Base-by-base conservation (phyloP, 768 basidiomycete genomes). In the Rhodotorula taiwanensis region DNA sequence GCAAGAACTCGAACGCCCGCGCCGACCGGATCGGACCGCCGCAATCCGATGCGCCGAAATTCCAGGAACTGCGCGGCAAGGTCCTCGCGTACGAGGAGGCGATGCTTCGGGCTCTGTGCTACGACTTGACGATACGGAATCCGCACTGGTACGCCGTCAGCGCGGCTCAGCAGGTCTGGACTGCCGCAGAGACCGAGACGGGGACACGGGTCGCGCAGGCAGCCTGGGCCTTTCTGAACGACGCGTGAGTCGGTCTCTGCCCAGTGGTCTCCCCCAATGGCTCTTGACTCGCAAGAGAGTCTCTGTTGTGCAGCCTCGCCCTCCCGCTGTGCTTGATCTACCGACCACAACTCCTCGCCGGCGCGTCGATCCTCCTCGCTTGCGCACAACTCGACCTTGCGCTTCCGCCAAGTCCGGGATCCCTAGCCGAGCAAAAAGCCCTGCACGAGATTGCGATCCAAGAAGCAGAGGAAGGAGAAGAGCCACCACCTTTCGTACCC, bases 71-170 rank as follows among this genome's bases (percentile, higher is more conserved):
- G 67, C 72, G 74, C 33, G 62, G 55, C 31, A 66, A 71, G 16
- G 68, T 76, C 30, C 39, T 74, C 20, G 53, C 63, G 13, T 44
- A n/a, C 16, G 76, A 76, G 45, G 76, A 76, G 62, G 54, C 74
- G 23, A 57, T 74, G 23, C 66, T 74, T 10, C 71, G 73, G 44
- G 57, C 72, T n/a, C 51, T 74, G 43, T 74, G 75, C 66, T 76
- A 74, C 64, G 75, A 76, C 59, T 69, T 75, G 70, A 72, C 54
- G 3, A 59, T 75, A 16, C 61, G 72, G 41, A 62, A 70, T 20
- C 72, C 72, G 31, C 73, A 66, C 45, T 49, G 48, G 5, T 27
- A 68, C 0, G 42, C 68, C 4, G 56, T 50, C n/a, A 58, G 58
- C 50, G 52, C 62, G 13, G 52, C 62, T 3, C 51, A 70, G 43